Base-by-base conservation (phyloP, 148 eudicot genomes). In the Rhododendron kiyosumense region DNA sequence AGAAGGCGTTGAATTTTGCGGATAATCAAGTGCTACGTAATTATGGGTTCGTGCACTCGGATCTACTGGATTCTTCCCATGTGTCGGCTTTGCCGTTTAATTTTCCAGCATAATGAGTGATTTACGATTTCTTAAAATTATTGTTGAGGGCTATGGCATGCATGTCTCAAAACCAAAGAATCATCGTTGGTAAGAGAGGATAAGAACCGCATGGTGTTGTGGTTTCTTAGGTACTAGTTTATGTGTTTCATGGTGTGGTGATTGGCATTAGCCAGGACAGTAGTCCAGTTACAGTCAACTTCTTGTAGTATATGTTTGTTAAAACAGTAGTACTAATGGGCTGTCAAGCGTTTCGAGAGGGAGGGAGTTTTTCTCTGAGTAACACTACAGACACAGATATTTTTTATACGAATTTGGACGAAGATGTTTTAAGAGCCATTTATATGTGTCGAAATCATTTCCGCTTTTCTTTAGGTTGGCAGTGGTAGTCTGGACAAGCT, bases 11-110 rank as follows among this genome's bases (percentile, higher is more conserved):
- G 81, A 87, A 87, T 81, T 84, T 84, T 28, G 89, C 89, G 1
- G 86, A 87, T 74, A 81, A 87, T 84, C 89, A 87, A 15, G 84
- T 87, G 76, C 81, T 87, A 5, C 86, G 82, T 1, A 84, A 65
- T 11, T 87, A 49, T 24, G 89, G 89, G 7, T 84, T 87, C 14
- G 34, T 81, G 36, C 87, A 81, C 3, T 75, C 85, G 17, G 73
- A 84, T 45, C 48, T 89, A 28, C 26, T 18, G 28, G 51, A 86
- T 63, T 71, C 90, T 30, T 84, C 88, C 28, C n/a, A 43, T 14
- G 81, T 89, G 17, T 83, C 34, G 45, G 82, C 86, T 5, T 5
- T 82, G 7, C 63, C 71, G 22, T 78, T 78, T 49, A 71, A 78
- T 83, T 71, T 49, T 41, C 48, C 86, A 5, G n/a, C 57, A 15